Conservation (phyloP, 2,329 filamentous ascomycete genomes). For the Rhinocladiella mackenziei region DNA sequence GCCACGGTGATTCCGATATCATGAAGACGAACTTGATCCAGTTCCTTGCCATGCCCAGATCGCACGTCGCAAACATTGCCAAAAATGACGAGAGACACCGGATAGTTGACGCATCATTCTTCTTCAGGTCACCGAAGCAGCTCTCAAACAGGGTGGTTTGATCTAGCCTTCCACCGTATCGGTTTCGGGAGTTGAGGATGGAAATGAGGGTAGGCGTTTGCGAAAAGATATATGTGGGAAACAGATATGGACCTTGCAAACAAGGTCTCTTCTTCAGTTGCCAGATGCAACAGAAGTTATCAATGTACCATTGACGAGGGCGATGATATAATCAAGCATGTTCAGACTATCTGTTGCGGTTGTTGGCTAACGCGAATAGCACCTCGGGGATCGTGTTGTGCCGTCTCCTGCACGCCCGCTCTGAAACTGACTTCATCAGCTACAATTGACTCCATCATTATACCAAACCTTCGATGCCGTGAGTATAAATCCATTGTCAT, state of each 20-base stretch:
- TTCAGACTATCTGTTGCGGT: conserved; percentile 3
- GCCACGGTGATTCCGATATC: conserved; percentile 2
- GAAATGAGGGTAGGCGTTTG: conserved; percentile 16
- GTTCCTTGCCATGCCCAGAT: no score
- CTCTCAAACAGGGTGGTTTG: conserved; percentile 16
- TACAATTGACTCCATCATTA: conserved; percentile 8
- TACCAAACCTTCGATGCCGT: conserved; percentile 1
- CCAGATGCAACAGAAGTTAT: conserved; percentile 13
- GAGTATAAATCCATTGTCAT: conserved; percentile 15
- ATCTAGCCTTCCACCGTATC: conserved; percentile 3
- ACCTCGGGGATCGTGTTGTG: not conserved
- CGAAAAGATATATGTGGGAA: conserved; percentile 14
- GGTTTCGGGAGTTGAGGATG: no score
- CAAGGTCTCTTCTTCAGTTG: conserved; percentile 19
- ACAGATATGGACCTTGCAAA: conserved; percentile 27
- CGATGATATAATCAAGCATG: conserved; percentile 17
- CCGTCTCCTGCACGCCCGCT: conserved; percentile 1
- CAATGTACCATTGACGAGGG: conserved; percentile 8
- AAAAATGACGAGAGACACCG: conserved; percentile 3
- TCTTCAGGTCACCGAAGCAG: conserved; percentile 21
- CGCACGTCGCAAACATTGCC: not conserved
- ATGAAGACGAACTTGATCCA: no score
- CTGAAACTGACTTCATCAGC: not conserved
- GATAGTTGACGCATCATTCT: conserved; percentile 15
- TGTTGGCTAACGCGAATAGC: conserved; percentile 19